Percentiles rank a stretch among this genome's conserved stretches.
phyloP scores from a whole-genome alignment of 768 basidiomycete genomes.

The Termitomyces sp. region DNA sequence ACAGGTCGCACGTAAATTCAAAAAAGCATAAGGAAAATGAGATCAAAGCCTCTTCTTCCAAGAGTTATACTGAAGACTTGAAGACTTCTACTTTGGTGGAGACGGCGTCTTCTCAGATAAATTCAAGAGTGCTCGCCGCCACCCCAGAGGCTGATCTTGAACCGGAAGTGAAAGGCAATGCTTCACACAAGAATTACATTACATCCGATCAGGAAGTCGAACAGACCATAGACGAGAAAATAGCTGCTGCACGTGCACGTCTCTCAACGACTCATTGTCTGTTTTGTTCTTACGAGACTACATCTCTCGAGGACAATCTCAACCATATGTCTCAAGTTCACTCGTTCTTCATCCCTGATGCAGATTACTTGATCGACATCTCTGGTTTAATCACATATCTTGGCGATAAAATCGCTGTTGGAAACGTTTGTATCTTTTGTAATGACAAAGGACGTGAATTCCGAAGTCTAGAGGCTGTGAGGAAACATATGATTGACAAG shows the following conservation, averaged over 20 bases:
- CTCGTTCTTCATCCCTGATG: constrained; percentile 95
- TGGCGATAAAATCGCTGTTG: constrained; percentile 90
- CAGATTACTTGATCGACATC: constrained; percentile 82
- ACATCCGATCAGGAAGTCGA: constrained; percentile 43
- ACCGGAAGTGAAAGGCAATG: constrained; percentile 8
- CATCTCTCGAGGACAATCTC: constrained; percentile 59
- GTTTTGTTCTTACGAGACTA: constrained; percentile 63
- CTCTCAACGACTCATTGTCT: constrained; percentile 70
- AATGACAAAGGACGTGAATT: constrained; percentile 79
- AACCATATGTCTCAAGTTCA: constrained; percentile 84
- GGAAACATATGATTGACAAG: constrained; percentile 96
- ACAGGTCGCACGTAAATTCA: constrained; percentile 79
- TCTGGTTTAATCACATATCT: constrained; percentile 79
- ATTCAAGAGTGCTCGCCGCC: constrained; percentile 5
- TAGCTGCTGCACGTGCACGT: constrained; percentile 61
- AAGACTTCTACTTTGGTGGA: not conserved
- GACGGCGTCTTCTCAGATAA: not conserved
- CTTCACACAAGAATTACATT: constrained; percentile 22
- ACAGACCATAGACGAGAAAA: constrained; percentile 65
- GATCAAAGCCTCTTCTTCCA: constrained; percentile 32
- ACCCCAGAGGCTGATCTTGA: constrained; percentile 13
- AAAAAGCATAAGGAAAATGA: constrained; percentile 86
- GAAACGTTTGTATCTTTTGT: constrained; percentile 90
- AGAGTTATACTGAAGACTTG: not conserved
- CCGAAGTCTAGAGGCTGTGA: constrained; percentile 77